A percentile compares a stretch with the other conserved stretches of the same genome.
Conservation (phyloP, 2,329 filamentous ascomycete genomes). For the Botrytis aclada region DNA sequence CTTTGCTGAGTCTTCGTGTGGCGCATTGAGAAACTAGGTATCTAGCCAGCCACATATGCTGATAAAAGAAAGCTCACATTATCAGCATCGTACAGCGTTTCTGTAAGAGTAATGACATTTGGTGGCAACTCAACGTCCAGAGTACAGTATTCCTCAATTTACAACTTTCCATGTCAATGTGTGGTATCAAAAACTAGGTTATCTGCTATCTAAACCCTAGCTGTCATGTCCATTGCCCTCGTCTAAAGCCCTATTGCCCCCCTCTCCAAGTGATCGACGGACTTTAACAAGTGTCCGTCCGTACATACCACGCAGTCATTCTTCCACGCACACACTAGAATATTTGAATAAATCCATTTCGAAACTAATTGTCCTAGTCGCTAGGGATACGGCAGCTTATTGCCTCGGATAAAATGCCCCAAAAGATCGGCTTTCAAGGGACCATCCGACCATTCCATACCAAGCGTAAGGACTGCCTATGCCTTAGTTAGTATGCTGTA, state of each 20-base stretch:
- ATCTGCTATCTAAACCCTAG: background rate
- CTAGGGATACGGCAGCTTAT: background rate
- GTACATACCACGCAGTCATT: background rate
- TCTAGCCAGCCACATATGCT: background rate
- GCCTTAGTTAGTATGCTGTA: background rate
- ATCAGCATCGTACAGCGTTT: background rate
- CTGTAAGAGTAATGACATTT: background rate
- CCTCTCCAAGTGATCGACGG: constrained; percentile 6
- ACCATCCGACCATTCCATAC: background rate
- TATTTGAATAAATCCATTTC: background rate
- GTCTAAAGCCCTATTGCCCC: background rate
- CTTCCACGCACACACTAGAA: background rate
- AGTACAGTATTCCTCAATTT: background rate
- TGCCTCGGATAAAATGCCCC: background rate
- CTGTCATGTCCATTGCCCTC: background rate
- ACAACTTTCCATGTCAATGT: background rate
- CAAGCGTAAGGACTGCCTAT: background rate
- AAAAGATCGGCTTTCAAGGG: background rate
- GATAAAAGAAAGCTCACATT: background rate
- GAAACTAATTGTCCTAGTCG: background rate
- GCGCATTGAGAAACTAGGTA: background rate
- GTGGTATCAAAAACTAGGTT: background rate
- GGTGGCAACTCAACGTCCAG: background rate
- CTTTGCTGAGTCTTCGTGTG: background rate
- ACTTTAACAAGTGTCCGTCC: constrained; percentile 8